Percentiles rank a stretch among this genome's conserved stretches.
These are phyloP conservation scores for Ophiognomonia clavigignenti-juglandacearum DNA, from an alignment of 2,329 filamentous ascomycete species.

Conservation along the genomic window DNA sequence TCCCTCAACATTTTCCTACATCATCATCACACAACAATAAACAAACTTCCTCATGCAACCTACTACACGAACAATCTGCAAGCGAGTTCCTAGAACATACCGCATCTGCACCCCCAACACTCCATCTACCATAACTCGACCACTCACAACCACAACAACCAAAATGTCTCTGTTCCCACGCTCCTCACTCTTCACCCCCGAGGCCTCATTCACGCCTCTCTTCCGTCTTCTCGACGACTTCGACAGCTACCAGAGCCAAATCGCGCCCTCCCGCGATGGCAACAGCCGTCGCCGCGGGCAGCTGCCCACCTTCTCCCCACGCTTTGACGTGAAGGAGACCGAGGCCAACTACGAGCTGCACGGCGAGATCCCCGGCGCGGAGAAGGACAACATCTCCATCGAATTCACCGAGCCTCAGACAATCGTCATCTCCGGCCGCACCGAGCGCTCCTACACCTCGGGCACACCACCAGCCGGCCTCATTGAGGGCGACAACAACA, in stretches of 20 bases:
- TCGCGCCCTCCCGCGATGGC: slow-evolving; percentile 19
- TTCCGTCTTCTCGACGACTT: slow-evolving; percentile 63
- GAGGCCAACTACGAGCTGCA: slow-evolving; percentile 68
- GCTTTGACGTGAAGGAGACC: slow-evolving; percentile 73
- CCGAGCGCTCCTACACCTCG: slow-evolving; percentile 59
- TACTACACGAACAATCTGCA: slow-evolving; percentile 13
- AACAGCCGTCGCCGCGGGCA: slow-evolving; percentile 20
- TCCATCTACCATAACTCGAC: slow-evolving; percentile 19
- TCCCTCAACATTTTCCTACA: neutral
- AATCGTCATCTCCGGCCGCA: slow-evolving; percentile 63
- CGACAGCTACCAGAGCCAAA: slow-evolving; percentile 48
- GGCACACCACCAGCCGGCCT: slow-evolving; percentile 45
- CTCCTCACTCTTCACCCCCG: slow-evolving; percentile 39
- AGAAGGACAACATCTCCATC: slow-evolving; percentile 68
- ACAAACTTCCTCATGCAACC: slow-evolving; percentile 11
- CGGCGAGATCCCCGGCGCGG: slow-evolving; percentile 72
- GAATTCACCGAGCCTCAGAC: slow-evolving; percentile 77
- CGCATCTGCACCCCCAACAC: slow-evolving; percentile 8
- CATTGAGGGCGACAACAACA: slow-evolving; percentile 36
- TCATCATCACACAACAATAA: slow-evolving; percentile 3
- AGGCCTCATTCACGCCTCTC: slow-evolving; percentile 52
- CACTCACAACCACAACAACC: slow-evolving; percentile 25
- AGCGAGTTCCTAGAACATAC: slow-evolving; percentile 11
- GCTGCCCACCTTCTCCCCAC: slow-evolving; percentile 62
- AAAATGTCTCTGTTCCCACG: slow-evolving; percentile 59